phyloP scores from a whole-genome alignment of 1,284 basidiomycete species.

The Exobasidium cylindrosporum region DNA sequence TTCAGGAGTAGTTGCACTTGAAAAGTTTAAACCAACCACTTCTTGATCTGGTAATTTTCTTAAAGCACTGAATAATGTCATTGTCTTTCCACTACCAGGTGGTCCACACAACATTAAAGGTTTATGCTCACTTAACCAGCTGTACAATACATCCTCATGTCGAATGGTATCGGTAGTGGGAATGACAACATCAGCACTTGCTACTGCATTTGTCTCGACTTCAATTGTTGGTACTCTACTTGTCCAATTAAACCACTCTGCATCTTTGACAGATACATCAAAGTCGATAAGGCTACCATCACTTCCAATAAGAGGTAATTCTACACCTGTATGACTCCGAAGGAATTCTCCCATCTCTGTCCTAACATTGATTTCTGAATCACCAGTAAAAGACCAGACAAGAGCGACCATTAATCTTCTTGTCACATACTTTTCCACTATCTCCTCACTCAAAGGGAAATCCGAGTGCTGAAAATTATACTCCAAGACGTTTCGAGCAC shows the following conservation, averaged over 20 bases:
- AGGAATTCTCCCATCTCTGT: conserved; percentile 87
- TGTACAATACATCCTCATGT: conserved; percentile 96
- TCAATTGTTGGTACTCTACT: conserved; percentile 83
- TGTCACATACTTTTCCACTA: conserved; percentile 82
- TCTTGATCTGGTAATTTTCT: conserved; percentile 98
- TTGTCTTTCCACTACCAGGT: conserved; percentile 98
- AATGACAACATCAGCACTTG: conserved; percentile 91
- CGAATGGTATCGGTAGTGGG: conserved; percentile 98
- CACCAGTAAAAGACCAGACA: conserved; percentile 97
- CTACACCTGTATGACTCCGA: conserved; percentile 78
- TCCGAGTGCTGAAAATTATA: conserved; percentile 93
- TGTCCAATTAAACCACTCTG: conserved; percentile 85
- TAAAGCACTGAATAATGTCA: conserved; percentile 98
- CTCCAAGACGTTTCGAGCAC: conserved; percentile 85
- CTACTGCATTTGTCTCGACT: conserved; percentile 93
- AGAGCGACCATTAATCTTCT: conserved; percentile 88
- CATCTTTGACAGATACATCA: conserved; percentile 73
- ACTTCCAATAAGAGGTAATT: conserved; percentile 64
- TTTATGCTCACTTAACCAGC: conserved; percentile 98
- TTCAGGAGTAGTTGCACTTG: conserved; percentile 95
- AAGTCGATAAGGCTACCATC: conserved; percentile 83
- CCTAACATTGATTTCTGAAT: conserved; percentile 83
- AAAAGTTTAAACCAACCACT: conserved; percentile 98
- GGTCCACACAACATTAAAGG: conserved; percentile 97
- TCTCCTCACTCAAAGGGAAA: conserved; percentile 81